A percentile compares a stretch with the other conserved stretches of the same genome.
phyloP scores from a whole-genome alignment of 345 rosid genomes.

The Salix suchowensis region DNA sequence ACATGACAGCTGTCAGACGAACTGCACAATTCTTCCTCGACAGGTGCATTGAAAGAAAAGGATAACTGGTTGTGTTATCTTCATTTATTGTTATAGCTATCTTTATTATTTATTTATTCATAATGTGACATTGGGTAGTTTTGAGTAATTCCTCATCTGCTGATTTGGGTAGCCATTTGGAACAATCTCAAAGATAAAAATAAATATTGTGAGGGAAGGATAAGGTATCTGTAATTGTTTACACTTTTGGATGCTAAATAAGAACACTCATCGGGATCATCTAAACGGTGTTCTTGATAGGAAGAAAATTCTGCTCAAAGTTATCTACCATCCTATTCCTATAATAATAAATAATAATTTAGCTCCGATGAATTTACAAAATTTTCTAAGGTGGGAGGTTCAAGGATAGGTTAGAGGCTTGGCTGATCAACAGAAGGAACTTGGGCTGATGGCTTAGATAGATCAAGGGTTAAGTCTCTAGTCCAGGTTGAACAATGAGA shows the following conservation, averaged over 20 bases:
- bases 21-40: constrained; percentile 93
- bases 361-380: background rate
- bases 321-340: background rate
- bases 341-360: no score
- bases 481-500: background rate
- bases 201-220: background rate
- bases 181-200: background rate
- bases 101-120: constrained; percentile 4
- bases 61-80: background rate
- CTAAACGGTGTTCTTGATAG: background rate
- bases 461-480: background rate
- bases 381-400: no score
- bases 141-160: background rate
- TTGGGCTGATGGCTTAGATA: background rate
- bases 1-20: constrained; percentile 89
- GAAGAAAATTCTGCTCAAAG: background rate
- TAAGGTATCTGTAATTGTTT: background rate
- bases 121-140: background rate
- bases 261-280: background rate
- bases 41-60: constrained; percentile 42
- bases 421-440: background rate
- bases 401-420: background rate
- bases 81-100: background rate
- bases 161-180: background rate
- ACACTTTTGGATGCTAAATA: background rate